Evolutionary conservation across 345 rosid genomes (phyloP).

Genomic region (Citrus inodora): DNA sequence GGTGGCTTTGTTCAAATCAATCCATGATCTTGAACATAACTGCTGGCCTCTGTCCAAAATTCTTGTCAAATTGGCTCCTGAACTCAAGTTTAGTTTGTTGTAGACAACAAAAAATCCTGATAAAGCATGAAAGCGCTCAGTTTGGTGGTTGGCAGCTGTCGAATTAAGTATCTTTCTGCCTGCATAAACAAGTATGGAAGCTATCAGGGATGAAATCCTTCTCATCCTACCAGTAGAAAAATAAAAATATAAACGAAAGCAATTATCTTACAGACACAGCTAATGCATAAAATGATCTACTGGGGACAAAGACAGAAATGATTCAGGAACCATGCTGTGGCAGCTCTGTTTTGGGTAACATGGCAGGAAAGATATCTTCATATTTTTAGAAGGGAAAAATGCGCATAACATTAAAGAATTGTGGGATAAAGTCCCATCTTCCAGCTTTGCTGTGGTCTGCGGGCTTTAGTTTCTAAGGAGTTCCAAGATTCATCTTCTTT

Average conservation of each 20-base stretch:
- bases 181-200: slow-evolving; percentile 22
- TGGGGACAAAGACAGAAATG: background rate
- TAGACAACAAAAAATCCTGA: slow-evolving; percentile 54
- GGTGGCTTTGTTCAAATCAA: slow-evolving; percentile 12
- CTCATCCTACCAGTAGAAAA: background rate
- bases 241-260: background rate
- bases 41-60: slow-evolving; percentile 42
- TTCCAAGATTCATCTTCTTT: no score
- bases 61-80: slow-evolving; percentile 36
- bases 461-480: no score
- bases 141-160: slow-evolving; percentile 14
- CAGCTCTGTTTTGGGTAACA: no score
- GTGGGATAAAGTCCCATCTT: no score
- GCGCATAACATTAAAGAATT: no score
- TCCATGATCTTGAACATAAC: slow-evolving; percentile 40
- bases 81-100: slow-evolving; percentile 31
- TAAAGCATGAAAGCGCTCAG: slow-evolving; percentile 43
- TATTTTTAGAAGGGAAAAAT: no score
- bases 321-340: background rate
- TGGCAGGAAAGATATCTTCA: no score
- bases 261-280: background rate
- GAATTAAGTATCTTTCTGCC: slow-evolving; percentile 30
- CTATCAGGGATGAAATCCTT: background rate
- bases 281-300: background rate
- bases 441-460: no score